Conservation (phyloP, 768 basidiomycete genomes). For the Leccinum incarnatum region DNA sequence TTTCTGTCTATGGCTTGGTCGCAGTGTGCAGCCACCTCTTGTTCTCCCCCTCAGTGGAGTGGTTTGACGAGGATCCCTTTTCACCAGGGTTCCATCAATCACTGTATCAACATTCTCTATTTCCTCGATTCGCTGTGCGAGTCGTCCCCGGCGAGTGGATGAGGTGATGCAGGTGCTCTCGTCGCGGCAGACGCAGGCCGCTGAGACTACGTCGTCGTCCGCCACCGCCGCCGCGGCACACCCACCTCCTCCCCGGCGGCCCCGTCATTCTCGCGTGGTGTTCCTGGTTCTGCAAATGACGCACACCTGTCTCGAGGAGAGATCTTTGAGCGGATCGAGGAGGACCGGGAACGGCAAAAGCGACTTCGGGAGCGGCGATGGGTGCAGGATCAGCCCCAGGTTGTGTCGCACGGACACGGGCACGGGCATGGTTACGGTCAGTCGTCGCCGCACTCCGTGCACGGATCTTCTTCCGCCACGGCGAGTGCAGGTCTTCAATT, state of each 20-base stretch:
- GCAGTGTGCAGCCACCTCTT: background rate
- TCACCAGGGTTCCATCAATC: conserved; percentile 75
- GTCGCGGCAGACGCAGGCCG: background rate
- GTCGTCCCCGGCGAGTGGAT: conserved; percentile 73
- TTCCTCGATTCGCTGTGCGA: conserved; percentile 89
- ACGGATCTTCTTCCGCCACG: background rate
- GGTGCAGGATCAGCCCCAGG: conserved; percentile 74
- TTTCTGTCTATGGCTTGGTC: background rate
- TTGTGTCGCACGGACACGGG: background rate
- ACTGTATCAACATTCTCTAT: conserved; percentile 91
- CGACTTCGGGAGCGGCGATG: conserved; percentile 86
- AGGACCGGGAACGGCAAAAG: conserved; percentile 91
- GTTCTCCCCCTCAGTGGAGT: no score
- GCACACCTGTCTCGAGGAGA: conserved; percentile 36
- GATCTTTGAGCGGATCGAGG: conserved; percentile 54
- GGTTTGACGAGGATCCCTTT: background rate
- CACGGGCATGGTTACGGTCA: background rate
- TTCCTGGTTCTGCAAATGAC: conserved; percentile 1
- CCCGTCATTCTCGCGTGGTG: conserved; percentile 3
- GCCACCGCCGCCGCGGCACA: no score
- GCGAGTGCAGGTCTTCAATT: background rate
- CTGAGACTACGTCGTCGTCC: background rate
- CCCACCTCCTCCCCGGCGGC: no score
- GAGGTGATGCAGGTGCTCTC: conserved; percentile 46
- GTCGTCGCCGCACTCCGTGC: background rate